Conservation (phyloP, 192 early-diverging fungal genomes). For the Mortierella hygrophila region DNA sequence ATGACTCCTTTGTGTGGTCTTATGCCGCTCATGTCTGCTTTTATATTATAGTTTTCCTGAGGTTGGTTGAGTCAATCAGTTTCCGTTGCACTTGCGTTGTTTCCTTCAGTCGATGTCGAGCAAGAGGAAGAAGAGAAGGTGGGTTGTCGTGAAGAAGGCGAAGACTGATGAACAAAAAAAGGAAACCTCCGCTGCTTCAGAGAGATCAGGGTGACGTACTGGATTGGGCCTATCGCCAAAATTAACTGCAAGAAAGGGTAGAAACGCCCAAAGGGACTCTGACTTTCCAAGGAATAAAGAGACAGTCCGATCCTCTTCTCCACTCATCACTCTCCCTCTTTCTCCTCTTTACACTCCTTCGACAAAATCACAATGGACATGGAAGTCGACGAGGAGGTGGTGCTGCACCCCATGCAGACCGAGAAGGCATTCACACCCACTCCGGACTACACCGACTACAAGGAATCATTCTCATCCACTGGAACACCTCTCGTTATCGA, state of each 20-base stretch:
- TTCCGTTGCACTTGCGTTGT: background rate
- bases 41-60: background rate
- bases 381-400: conserved; percentile 32
- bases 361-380: conserved; percentile 23
- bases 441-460: conserved; percentile 50
- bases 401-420: conserved; percentile 39
- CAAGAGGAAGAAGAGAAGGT: background rate
- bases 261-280: background rate
- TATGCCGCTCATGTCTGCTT: conserved; percentile 18
- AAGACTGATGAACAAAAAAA: background rate
- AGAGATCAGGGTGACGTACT: background rate
- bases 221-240: background rate
- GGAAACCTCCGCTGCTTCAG: background rate
- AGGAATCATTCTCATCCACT: conserved; percentile 32
- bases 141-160: background rate
- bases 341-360: background rate
- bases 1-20: conserved; percentile 63
- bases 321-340: background rate
- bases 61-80: background rate
- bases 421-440: conserved; percentile 51
- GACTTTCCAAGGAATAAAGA: background rate
- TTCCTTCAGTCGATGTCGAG: background rate
- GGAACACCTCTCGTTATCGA: conserved; percentile 57
- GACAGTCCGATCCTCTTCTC: background rate
- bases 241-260: background rate